A percentile compares a stretch with the other conserved stretches of the same genome.
phyloP scores from a whole-genome alignment of 208 protist genomes.

The Crithidia bombi region DNA sequence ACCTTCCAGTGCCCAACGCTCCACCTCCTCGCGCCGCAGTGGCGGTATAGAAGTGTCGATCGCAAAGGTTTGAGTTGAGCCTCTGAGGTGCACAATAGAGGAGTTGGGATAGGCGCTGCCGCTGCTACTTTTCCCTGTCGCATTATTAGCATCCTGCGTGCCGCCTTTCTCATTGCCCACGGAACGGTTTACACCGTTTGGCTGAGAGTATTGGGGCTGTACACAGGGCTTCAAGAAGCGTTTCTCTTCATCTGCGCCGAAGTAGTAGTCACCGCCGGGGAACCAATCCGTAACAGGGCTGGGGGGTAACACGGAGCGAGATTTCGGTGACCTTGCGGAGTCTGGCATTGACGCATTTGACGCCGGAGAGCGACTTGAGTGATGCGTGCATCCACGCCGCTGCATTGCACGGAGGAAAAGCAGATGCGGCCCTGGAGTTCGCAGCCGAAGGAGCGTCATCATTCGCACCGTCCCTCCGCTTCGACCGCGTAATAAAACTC shows the following conservation, averaged over 20 bases:
- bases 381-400: not conserved
- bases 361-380: not conserved
- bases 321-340: not conserved
- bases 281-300: not conserved
- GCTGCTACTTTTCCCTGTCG: too few relatives aligned
- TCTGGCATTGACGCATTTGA: not conserved
- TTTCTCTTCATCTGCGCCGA: slow-evolving; percentile 7
- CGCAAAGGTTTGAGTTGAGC: not conserved
- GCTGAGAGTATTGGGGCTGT: too few relatives aligned
- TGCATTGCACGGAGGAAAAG: not conserved
- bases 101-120: too few relatives aligned
- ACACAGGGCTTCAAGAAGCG: not conserved
- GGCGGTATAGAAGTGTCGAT: slow-evolving; percentile 45
- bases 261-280: slow-evolving; percentile 11
- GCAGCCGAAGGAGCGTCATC: slow-evolving; percentile 3
- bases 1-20: slow-evolving; percentile 61
- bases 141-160: too few relatives aligned
- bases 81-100: slow-evolving; percentile 2
- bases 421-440: not conserved
- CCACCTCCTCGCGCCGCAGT: slow-evolving; percentile 53
- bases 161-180: too few relatives aligned
- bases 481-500: too few relatives aligned
- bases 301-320: not conserved
- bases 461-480: too few relatives aligned
- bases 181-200: too few relatives aligned